These are phyloP conservation scores for Fusarium haematococcum DNA, from an alignment of 2,329 filamentous ascomycete genomes.

Conservation along the genomic window DNA sequence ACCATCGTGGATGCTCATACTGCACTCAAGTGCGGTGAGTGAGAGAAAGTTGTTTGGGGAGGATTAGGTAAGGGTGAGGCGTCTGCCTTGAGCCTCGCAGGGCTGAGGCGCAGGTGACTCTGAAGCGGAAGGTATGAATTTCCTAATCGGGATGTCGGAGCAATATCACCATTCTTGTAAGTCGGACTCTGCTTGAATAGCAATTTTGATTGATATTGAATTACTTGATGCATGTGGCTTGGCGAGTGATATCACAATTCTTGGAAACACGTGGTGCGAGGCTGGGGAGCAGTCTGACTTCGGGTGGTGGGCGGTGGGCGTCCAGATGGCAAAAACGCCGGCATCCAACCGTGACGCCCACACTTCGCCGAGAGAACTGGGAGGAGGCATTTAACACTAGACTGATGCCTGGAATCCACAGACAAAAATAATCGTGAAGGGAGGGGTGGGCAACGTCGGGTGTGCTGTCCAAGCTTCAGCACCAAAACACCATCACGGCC, in stretches of 20 bases:
- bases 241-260: neutral
- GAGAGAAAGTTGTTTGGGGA: neutral
- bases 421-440: neutral
- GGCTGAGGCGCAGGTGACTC: neutral
- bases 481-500: neutral
- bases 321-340: neutral
- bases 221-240: neutral
- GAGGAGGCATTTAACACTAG: neutral
- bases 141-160: neutral
- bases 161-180: neutral
- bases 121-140: neutral
- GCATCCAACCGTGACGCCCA: neutral
- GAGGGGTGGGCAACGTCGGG: neutral
- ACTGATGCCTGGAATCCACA: neutral
- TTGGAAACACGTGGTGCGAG: neutral
- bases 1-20: constrained; percentile 60
- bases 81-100: constrained; percentile 16
- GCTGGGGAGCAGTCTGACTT: neutral
- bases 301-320: neutral
- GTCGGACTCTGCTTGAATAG: neutral
- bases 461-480: neutral
- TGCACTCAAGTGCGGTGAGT: constrained; percentile 18
- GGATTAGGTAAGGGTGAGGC: constrained; percentile 12
- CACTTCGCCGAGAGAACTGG: neutral
- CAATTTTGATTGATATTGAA: neutral